Evolutionary conservation across 2,329 filamentous ascomycete genomes (phyloP).

Genomic region (Pseudopithomyces maydicus): DNA sequence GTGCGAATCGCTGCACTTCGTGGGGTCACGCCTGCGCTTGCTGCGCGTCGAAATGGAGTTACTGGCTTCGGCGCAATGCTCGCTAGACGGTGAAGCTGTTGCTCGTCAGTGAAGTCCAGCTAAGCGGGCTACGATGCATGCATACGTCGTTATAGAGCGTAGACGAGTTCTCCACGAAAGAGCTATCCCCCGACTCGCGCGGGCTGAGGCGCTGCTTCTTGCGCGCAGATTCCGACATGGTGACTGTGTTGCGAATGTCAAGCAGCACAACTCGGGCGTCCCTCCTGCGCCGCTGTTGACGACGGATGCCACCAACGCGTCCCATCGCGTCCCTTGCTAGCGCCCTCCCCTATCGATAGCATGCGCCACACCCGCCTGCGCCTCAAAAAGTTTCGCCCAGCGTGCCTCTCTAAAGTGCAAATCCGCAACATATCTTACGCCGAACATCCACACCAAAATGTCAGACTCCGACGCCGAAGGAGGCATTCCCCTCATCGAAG

Average conservation of each 20-base stretch:
- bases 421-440: slow-evolving; percentile 15
- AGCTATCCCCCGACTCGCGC: slow-evolving; percentile 15
- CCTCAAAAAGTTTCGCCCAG: slow-evolving; percentile 20
- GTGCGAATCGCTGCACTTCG: slow-evolving; percentile 36
- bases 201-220: slow-evolving; percentile 43
- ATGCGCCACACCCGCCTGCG: slow-evolving; percentile 12
- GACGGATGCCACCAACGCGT: slow-evolving; percentile 13
- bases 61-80: slow-evolving; percentile 34
- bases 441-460: slow-evolving; percentile 43
- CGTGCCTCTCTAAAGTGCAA: background rate
- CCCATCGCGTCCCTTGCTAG: slow-evolving; percentile 10
- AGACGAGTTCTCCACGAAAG: slow-evolving; percentile 8
- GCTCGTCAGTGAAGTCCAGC: slow-evolving; percentile 4
- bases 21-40: slow-evolving; percentile 40
- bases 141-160: slow-evolving; percentile 29
- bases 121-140: background rate
- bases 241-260: background rate
- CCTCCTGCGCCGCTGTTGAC: slow-evolving; percentile 18
- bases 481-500: slow-evolving; percentile 52
- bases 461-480: slow-evolving; percentile 51
- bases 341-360: slow-evolving; percentile 36
- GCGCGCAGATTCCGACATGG: slow-evolving; percentile 44
- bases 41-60: slow-evolving; percentile 43
- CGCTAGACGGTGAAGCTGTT: slow-evolving; percentile 36
- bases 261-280: background rate